Conservation (phyloP, 495 filamentous ascomycete species). For the Neurospora africana region DNA sequence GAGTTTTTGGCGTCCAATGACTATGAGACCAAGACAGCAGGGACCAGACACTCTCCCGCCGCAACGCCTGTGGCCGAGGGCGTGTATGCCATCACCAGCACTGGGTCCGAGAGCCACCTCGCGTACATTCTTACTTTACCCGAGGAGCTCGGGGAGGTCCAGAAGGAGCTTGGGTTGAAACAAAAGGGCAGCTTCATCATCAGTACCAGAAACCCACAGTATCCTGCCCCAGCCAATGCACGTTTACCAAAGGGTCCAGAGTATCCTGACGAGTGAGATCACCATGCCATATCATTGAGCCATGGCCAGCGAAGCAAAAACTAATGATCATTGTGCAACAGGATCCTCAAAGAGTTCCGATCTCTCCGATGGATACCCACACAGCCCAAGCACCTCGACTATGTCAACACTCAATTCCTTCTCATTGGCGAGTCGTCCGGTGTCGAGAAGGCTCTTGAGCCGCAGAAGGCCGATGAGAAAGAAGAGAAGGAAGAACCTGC, state of each 20-base stretch:
- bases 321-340: constrained; percentile 23
- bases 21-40: constrained; percentile 70
- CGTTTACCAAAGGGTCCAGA: constrained; percentile 55
- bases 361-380: constrained; percentile 65
- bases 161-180: constrained; percentile 64
- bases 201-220: constrained; percentile 71
- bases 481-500: constrained; percentile 50
- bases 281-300: background rate
- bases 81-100: constrained; percentile 72
- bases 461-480: constrained; percentile 45
- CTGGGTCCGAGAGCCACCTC: constrained; percentile 61
- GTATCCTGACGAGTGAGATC: constrained; percentile 60
- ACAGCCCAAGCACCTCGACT: constrained; percentile 66
- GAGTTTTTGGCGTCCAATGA: constrained; percentile 54
- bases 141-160: constrained; percentile 54
- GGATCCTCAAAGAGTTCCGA: constrained; percentile 61
- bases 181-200: constrained; percentile 68
- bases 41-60: constrained; percentile 57
- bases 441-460: constrained; percentile 49
- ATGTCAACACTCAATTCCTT: constrained; percentile 68
- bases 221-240: constrained; percentile 51
- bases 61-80: constrained; percentile 74
- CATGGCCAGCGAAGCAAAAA: background rate
- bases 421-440: constrained; percentile 66
- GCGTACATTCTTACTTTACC: constrained; percentile 81